Evolutionary conservation across 352 stramenopile species (phyloP), one percentile per base, ranked within the genome.

Genomic region (Pythium sp.): DNA sequence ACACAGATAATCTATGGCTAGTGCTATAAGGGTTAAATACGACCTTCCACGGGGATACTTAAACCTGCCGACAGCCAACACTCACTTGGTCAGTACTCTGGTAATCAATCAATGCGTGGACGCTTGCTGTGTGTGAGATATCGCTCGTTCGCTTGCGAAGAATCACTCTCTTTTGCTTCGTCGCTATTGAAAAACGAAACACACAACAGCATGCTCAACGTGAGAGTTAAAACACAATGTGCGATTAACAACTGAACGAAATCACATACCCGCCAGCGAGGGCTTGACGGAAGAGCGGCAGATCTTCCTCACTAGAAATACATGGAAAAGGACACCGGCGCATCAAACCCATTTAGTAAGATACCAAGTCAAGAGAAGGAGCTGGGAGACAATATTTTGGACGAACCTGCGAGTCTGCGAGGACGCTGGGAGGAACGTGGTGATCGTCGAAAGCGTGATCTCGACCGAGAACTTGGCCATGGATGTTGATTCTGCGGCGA

Each of bases 381-480:
- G 38, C 1, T 51, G 8, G 9, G 41, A 53, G 38, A 38, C 1
- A 38, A 34, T 54, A 18, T 30, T 43, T 30, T 43, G 4, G 14
- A 49, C 11, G 65, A 22, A 85, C 79, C 77, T 85, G 36, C 74
- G 69, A 1, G 76, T 67, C 71, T 93, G 85, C 22, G 85, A 91
- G 6, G 82, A 70, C 54, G 73, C 75, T n/a, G 86, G 82, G 2
- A 93, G 68, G 68, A 94, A 92, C 24, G 82, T 91, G n/a, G 84
- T 89, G 51, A 93, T 76, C 0, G 88, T 95, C 18, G 88, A 93
- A 14, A 95, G 73, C n/a, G 84, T 93, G 65, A 94, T 74, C 71
- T 95, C 84, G 28, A 91, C 73, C n/a, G 74, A 76, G 46, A 92
- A 86, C 66, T 86, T 90, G 34, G 85, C 83, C 63, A 84, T 70